Evolutionary conservation across 495 filamentous ascomycete genomes (phyloP), one percentile per base, ranked within the genome.

Genomic region (Hypoxylon lienhwacheense): DNA sequence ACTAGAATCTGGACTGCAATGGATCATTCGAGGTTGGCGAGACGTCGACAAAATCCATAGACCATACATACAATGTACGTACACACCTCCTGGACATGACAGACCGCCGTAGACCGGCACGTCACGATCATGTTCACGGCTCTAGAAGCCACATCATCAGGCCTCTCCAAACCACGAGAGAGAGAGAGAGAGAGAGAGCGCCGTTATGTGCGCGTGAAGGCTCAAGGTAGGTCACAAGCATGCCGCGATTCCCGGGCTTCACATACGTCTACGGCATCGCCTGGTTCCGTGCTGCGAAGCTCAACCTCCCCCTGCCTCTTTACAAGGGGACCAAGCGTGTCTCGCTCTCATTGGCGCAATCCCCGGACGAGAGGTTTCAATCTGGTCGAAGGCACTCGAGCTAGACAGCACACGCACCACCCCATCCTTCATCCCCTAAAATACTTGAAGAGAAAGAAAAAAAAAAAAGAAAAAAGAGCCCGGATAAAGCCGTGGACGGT

Each of bases 11-110:
- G 34, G 24, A 16, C 4, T 16, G 17, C 34, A 22, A 22, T 24
- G 34, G 32, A n/a, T 19, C 10, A 19, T 51, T 35, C 46, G 40
- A 40, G 46, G 46, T 46, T 51, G 26, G 46, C 19, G 21, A 39
- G 39, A 20, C 25, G 25, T 55, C 42, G 49, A 46, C 56, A 22
- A 58, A 47, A 57, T 59, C 44, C 53, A 42, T 34, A 40, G 5
- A 21, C 8, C 12, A 47, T 22, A 5, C 15, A 16, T 12, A 3
- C 3, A 40, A 6, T 21, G 8, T n/a, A 15, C n/a, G n/a, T n/a
- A n/a, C n/a, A n/a, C n/a, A n/a, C n/a, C n/a, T n/a, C n/a, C n/a
- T n/a, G n/a, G n/a, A n/a, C n/a, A n/a, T n/a, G n/a, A 22, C 22
- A 53, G 44, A 39, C 33, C 40, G 45, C 47, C 37, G 50, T 44